phyloP scores from a whole-genome alignment of 108 stramenopile species.

The Nannochloropsis gaditana region DNA sequence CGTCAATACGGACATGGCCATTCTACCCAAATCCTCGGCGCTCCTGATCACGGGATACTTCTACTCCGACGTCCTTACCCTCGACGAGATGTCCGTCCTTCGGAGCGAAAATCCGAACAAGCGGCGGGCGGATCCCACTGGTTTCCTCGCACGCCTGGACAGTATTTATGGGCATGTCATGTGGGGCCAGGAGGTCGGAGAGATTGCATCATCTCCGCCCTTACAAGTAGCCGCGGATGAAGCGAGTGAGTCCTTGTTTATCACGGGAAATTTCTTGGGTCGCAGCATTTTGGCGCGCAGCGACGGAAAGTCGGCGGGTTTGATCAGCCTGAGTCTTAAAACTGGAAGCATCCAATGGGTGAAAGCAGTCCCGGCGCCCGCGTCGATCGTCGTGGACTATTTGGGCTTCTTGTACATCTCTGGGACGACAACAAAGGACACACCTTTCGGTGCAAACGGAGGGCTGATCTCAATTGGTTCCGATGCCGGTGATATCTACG shows the following conservation, averaged over 20 bases:
- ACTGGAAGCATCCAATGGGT: neutral
- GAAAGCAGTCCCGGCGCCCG: neutral
- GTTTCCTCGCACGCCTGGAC: neutral
- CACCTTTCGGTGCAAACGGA: neutral
- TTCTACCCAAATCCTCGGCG: neutral
- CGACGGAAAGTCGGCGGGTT: neutral
- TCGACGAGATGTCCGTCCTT: neutral
- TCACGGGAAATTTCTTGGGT: neutral
- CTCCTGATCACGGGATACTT: neutral
- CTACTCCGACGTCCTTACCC: neutral
- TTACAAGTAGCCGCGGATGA: neutral
- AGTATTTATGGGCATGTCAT: neutral
- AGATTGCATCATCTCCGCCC: neutral
- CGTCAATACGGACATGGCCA: neutral
- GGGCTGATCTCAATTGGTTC: neutral
- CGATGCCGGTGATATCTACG: constrained; percentile 1
- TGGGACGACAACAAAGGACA: neutral
- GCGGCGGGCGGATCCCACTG: neutral
- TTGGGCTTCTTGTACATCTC: neutral
- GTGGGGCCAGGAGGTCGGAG: neutral
- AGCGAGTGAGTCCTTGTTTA: neutral
- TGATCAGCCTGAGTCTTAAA: neutral
- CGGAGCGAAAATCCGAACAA: neutral
- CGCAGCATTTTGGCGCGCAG: neutral
- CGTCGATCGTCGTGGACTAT: neutral